A percentile compares a stretch with the other conserved stretches of the same genome.
phyloP scores from a whole-genome alignment of 148 eudicot genomes.

The Limonium bicolor region DNA sequence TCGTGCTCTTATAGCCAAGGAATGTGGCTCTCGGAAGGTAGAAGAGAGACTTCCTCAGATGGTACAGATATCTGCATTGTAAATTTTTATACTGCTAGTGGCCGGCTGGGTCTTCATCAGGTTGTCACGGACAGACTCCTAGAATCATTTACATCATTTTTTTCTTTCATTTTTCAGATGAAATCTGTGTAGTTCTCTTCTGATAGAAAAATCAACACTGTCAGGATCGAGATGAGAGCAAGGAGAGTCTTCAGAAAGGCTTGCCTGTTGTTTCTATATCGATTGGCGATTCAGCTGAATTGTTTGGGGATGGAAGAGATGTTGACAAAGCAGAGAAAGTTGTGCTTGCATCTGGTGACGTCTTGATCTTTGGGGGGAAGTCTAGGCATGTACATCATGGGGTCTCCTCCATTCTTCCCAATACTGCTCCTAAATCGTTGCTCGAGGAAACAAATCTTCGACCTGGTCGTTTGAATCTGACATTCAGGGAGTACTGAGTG shows the following conservation, averaged over 20 bases:
- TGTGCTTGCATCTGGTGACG: conserved; percentile 67
- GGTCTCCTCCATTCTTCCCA: conserved; percentile 23
- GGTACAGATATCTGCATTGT: conserved; percentile 64
- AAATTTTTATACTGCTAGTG: conserved; percentile 47
- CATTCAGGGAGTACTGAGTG: conserved; percentile 51
- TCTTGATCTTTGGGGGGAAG: conserved; percentile 70
- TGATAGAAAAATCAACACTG: background rate
- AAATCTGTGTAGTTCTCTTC: background rate
- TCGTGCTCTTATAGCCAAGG: conserved; percentile 21
- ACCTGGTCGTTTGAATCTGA: conserved; percentile 70
- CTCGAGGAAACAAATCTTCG: conserved; percentile 33
- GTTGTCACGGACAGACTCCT: conserved; percentile 7
- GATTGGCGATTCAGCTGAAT: conserved; percentile 69
- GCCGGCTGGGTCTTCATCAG: conserved; percentile 88
- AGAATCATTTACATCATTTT: no score
- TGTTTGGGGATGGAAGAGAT: conserved; percentile 51
- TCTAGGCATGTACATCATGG: conserved; percentile 67
- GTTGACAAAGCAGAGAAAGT: conserved; percentile 35
- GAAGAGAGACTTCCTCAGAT: conserved; percentile 37
- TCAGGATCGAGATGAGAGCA: conserved; percentile 83
- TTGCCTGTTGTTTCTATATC: conserved; percentile 84
- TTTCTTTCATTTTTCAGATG: no score
- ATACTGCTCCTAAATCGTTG: conserved; percentile 43
- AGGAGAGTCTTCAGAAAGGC: conserved; percentile 28
- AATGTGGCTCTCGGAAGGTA: conserved; percentile 8